Conservation (phyloP, 169 alveolate genomes). For the Plasmodium inui region DNA sequence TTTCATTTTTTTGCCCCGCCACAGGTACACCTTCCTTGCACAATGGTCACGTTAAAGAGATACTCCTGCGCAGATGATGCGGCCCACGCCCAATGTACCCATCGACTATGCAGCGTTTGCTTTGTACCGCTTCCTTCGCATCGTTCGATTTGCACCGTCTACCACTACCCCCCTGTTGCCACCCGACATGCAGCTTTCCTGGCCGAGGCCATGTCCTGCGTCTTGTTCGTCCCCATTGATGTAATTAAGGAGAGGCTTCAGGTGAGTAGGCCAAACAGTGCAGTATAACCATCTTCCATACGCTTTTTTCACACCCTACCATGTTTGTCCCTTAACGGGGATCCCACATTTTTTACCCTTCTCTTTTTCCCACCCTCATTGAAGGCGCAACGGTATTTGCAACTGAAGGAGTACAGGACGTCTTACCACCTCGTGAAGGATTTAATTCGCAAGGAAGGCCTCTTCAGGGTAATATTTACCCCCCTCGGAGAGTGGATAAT, state of each 20-base stretch:
- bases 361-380: not conserved
- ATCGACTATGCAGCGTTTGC: not conserved
- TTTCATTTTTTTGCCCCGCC: not conserved
- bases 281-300: not conserved
- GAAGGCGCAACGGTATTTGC: slow-evolving; percentile 59
- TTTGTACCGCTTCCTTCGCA: too few species aligned
- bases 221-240: slow-evolving; percentile 67
- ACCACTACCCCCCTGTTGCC: not conserved
- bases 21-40: too few species aligned
- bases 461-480: slow-evolving; percentile 19
- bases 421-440: slow-evolving; percentile 33
- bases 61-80: too few species aligned
- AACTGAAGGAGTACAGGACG: slow-evolving; percentile 21
- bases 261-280: not conserved
- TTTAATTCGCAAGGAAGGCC: slow-evolving; percentile 26
- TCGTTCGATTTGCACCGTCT: too few species aligned
- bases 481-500: not conserved
- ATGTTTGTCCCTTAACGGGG: not conserved
- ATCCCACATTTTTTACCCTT: not conserved
- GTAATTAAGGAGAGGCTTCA: slow-evolving; percentile 68
- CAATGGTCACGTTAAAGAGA: too few species aligned
- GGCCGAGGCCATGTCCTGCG: slow-evolving; percentile 57
- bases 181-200: slow-evolving; percentile 2
- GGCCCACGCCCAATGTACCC: not conserved
- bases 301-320: not conserved